These are phyloP conservation scores for Tricholoma saponaceum DNA, from an alignment of 768 basidiomycete species.

Conservation along the genomic window DNA sequence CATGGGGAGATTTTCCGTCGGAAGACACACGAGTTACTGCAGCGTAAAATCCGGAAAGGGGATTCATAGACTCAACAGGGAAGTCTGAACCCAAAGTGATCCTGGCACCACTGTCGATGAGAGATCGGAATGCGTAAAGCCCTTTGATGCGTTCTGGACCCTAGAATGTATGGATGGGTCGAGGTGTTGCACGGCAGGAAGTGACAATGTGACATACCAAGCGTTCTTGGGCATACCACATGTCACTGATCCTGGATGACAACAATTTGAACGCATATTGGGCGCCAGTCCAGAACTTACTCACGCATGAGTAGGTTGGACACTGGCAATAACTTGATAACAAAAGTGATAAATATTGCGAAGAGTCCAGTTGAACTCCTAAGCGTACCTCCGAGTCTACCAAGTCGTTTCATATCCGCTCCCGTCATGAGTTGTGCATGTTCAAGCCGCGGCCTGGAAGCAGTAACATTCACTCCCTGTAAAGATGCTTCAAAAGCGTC, in stretches of 20 bases:
- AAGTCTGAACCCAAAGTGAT: constrained; percentile 87
- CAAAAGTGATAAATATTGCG: not conserved
- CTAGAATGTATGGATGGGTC: constrained; percentile 27
- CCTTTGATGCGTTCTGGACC: constrained; percentile 81
- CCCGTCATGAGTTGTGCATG: constrained; percentile 85
- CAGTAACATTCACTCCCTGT: constrained; percentile 54
- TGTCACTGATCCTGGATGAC: constrained; percentile 65
- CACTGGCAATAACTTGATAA: constrained; percentile 74
- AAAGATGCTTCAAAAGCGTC: constrained; percentile 77
- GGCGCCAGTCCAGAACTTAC: constrained; percentile 22
- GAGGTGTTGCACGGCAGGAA: constrained; percentile 3
- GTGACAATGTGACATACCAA: constrained; percentile 43
- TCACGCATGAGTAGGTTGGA: constrained; percentile 88
- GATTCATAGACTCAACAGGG: constrained; percentile 86
- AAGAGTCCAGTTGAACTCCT: not conserved
- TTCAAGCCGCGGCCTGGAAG: constrained; percentile 76
- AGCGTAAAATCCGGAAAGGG: constrained; percentile 83
- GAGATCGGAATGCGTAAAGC: constrained; percentile 82
- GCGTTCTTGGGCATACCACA: constrained; percentile 86
- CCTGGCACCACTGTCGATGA: constrained; percentile 58
- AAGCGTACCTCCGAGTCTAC: constrained; percentile 68
- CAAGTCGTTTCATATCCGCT: constrained; percentile 74
- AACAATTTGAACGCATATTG: not conserved
- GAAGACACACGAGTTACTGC: constrained; percentile 73
- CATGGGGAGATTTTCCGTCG: constrained; percentile 75